Evolutionary conservation across 1,139 yeast species (phyloP).

Genomic region (Protomyces gravidus): DNA sequence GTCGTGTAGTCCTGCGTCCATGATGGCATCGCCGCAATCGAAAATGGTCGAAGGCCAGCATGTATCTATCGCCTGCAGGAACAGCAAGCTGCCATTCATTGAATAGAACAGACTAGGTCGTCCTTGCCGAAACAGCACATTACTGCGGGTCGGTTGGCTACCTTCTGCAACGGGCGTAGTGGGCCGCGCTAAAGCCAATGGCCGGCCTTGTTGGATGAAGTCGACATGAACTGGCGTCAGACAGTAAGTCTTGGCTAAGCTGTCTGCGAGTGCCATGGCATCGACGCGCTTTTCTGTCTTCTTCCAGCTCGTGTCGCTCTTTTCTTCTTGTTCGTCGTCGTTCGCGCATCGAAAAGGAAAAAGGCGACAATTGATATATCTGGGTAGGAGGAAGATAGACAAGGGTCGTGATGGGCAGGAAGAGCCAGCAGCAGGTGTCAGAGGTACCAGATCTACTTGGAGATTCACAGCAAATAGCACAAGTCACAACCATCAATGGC

Average conservation of each 20-base stretch:
- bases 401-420: slow-evolving; percentile 11
- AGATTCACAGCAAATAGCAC: slow-evolving; percentile 4
- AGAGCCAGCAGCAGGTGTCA: slow-evolving; percentile 20
- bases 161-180: background rate
- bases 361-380: background rate
- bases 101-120: slow-evolving; percentile 5
- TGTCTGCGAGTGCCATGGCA: slow-evolving; percentile 2
- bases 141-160: background rate
- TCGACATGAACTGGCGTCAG: background rate
- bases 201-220: background rate
- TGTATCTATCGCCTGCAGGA: background rate
- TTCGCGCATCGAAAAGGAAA: background rate
- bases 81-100: background rate
- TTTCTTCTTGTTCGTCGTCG: background rate
- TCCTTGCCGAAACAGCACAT: slow-evolving; percentile 1
- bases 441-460: slow-evolving; percentile 7
- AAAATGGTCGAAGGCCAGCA: slow-evolving; percentile 1
- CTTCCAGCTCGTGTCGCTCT: too few species aligned
- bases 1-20: slow-evolving; percentile 15
- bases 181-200: background rate
- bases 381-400: background rate
- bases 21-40: slow-evolving; percentile 9
- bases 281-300: too few species aligned
- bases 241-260: background rate
- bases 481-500: slow-evolving; percentile 19